These are phyloP conservation scores for Porcisia deanei DNA, from an alignment of 208 protist genomes.

Conservation along the genomic window DNA sequence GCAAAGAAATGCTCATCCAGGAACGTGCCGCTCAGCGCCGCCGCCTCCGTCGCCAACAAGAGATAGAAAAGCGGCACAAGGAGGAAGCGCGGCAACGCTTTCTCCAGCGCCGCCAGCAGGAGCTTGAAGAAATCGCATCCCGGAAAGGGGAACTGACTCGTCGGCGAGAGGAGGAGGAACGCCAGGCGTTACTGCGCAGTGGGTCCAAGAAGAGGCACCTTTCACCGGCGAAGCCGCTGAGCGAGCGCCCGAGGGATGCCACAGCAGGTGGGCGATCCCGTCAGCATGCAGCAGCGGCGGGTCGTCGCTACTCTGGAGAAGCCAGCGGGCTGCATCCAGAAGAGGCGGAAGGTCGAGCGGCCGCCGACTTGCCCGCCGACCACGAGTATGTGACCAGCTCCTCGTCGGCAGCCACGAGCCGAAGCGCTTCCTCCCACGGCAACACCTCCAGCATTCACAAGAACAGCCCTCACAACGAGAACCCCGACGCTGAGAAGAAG, in stretches of 20 bases:
- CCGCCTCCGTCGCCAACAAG: conserved; percentile 44
- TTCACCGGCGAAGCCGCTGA: conserved; percentile 8
- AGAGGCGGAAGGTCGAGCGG: conserved; percentile 3
- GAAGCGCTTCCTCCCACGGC: conserved; percentile 18
- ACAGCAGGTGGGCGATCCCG: conserved; percentile 1
- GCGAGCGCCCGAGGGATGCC: neutral
- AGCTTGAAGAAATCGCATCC: conserved; percentile 53
- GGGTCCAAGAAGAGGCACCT: conserved; percentile 7
- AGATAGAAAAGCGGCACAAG: conserved; percentile 42
- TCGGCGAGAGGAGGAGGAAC: conserved; percentile 32
- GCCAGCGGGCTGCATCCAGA: neutral
- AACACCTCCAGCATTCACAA: neutral
- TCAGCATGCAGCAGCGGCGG: conserved; percentile 16
- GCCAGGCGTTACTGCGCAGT: neutral
- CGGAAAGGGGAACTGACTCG: conserved; percentile 44
- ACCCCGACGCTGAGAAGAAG: conserved; percentile 1
- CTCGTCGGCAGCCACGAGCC: conserved; percentile 27
- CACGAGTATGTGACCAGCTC: conserved; percentile 32
- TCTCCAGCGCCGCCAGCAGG: conserved; percentile 53
- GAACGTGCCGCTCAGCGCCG: conserved; percentile 46
- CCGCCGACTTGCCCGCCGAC: conserved; percentile 9
- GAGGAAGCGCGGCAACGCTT: conserved; percentile 56
- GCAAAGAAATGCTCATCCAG: conserved; percentile 64
- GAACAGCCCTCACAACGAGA: conserved; percentile 16
- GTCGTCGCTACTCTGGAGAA: conserved; percentile 16